Conservation (phyloP, 2,329 filamentous ascomycete species). For the Cylindrodendrum hubeiense region DNA sequence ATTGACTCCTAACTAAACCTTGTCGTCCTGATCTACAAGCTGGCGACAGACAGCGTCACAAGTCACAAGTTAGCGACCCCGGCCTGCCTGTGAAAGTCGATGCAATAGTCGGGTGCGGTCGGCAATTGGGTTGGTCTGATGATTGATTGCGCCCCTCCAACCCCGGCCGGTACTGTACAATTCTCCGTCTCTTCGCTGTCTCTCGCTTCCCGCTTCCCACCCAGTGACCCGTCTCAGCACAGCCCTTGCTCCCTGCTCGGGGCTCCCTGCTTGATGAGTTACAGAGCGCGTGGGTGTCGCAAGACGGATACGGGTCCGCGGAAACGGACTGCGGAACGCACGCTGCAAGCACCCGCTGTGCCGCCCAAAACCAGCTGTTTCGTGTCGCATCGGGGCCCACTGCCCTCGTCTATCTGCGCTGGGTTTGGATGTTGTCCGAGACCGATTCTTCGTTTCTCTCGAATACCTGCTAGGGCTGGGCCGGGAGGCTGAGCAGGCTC, state of each 20-base stretch:
- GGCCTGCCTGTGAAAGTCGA: too few relatives aligned
- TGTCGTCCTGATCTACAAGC: background rate
- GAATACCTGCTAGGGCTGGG: background rate
- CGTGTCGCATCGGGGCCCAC: background rate
- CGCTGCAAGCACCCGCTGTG: background rate
- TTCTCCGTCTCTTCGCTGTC: too few relatives aligned
- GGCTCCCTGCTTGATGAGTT: background rate
- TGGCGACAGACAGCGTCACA: too few relatives aligned
- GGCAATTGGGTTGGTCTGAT: too few relatives aligned
- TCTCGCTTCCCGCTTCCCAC: too few relatives aligned
- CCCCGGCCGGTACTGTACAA: too few relatives aligned
- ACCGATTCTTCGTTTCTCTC: background rate
- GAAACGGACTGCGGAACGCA: background rate
- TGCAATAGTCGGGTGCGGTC: too few relatives aligned
- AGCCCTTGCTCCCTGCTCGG: too few relatives aligned
- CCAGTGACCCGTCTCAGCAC: too few relatives aligned
- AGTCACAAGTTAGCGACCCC: too few relatives aligned
- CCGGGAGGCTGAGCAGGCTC: too few relatives aligned
- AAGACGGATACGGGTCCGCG: background rate
- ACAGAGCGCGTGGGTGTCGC: background rate
- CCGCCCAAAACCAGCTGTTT: background rate
- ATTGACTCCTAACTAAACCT: background rate
- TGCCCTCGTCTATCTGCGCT: background rate
- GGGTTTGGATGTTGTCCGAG: background rate
- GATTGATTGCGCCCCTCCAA: too few relatives aligned